Evolutionary conservation across 257 asterid species (phyloP).

Genomic region (Rehmannia glutinosa): DNA sequence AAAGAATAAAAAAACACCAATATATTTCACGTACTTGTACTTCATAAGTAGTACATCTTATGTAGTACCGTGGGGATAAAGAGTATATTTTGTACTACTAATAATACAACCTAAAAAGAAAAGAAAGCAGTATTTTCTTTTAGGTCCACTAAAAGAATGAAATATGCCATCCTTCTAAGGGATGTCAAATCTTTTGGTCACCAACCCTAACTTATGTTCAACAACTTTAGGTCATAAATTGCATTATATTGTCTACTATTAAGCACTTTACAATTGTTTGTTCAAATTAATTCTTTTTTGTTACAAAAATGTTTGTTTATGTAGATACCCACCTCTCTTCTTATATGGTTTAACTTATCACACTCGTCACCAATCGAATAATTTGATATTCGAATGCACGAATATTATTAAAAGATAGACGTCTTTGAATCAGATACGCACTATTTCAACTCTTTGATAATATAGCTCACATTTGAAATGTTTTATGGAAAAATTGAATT

Average conservation of each 20-base stretch:
- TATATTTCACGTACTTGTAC: conserved; percentile 23
- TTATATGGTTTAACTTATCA: background rate
- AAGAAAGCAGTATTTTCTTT: conserved; percentile 8
- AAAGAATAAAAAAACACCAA: background rate
- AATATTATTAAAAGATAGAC: background rate
- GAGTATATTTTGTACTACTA: conserved; percentile 31
- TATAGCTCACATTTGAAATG: background rate
- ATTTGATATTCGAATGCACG: background rate
- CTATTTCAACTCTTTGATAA: background rate
- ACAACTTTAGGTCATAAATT: conserved; percentile 19
- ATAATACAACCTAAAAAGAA: background rate
- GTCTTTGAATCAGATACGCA: conserved; percentile 22
- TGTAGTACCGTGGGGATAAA: conserved; percentile 23
- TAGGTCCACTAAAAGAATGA: conserved; percentile 24
- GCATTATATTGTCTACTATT: background rate
- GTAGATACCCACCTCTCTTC: background rate
- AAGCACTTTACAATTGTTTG: too few species aligned
- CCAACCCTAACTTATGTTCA: conserved; percentile 7
- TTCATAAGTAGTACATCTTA: conserved; percentile 21
- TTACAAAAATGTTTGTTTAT: background rate
- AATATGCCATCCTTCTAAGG: conserved; percentile 32
- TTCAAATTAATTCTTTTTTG: background rate
- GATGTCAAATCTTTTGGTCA: conserved; percentile 13
- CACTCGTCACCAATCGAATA: background rate
- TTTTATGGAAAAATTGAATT: too few species aligned